Percentiles rank a stretch among this genome's conserved stretches.
These are phyloP conservation scores for Arthroderma uncinatum DNA, from an alignment of 2,329 filamentous ascomycete species.

Conservation along the genomic window DNA sequence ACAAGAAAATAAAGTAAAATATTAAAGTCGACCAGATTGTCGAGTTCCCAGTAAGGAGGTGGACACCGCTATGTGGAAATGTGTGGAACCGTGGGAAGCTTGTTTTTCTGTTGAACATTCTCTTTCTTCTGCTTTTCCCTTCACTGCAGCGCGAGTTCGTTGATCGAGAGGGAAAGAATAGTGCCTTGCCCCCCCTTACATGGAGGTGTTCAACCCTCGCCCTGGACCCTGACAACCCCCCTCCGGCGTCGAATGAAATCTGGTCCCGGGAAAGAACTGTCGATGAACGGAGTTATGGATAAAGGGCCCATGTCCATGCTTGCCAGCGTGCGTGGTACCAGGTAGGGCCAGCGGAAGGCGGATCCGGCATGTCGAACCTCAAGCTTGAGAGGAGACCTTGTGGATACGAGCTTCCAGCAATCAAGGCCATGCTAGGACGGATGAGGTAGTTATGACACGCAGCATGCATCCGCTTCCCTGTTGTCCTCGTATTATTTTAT, in stretches of 20 bases:
- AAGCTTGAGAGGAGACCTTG: not conserved
- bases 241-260: not conserved
- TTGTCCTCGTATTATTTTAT: not conserved
- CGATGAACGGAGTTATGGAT: not conserved
- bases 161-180: not conserved
- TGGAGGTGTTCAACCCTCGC: not conserved
- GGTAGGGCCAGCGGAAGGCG: constrained; percentile 5
- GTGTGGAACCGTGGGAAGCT: constrained; percentile 2
- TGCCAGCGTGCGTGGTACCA: constrained; percentile 2
- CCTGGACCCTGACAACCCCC: not conserved
- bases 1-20: not conserved
- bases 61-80: not conserved
- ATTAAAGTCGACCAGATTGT: not conserved
- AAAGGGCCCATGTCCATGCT: not conserved
- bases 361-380: constrained; percentile 4
- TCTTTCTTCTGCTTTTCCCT: not conserved
- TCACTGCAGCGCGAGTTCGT: not conserved
- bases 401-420: constrained; percentile 5
- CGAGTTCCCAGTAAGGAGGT: constrained; percentile 1
- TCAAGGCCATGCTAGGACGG: constrained; percentile 3
- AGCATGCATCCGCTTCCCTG: constrained; percentile 2
- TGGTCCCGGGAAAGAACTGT: not conserved
- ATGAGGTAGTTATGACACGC: constrained; percentile 5
- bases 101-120: not conserved
- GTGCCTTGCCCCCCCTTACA: no score